A percentile compares a stretch with the other conserved stretches of the same genome.
Conservation (phyloP, 306 rosid genomes). For the Prosopis cineraria region DNA sequence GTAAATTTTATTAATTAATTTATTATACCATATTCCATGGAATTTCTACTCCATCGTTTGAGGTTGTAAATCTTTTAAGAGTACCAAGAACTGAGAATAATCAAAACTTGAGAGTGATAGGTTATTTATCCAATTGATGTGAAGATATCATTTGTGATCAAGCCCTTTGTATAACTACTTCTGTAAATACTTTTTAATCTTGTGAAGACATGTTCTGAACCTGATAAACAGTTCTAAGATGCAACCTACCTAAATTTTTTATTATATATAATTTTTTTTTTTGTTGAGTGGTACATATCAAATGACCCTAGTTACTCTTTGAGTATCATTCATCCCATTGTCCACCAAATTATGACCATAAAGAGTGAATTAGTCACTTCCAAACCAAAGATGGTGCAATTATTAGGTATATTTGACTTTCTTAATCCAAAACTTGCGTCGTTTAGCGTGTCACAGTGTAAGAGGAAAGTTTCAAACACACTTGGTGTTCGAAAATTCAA, state of each 20-base stretch:
- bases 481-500: neutral
- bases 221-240: too few species aligned
- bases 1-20: too few species aligned
- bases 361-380: neutral
- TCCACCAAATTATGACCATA: neutral
- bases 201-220: too few species aligned
- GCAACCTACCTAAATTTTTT: too few species aligned
- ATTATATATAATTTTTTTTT: too few species aligned
- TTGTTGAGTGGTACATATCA: too few species aligned
- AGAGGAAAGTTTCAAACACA: neutral
- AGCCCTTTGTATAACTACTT: too few species aligned
- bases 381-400: neutral
- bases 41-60: neutral
- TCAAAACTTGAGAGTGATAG: neutral
- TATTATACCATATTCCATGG: neutral
- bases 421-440: neutral
- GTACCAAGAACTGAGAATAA: neutral
- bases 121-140: neutral
- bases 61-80: neutral
- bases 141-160: too few species aligned
- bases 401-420: neutral
- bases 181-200: too few species aligned
- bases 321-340: neutral
- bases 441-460: neutral
- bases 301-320: neutral